Evolutionary conservation across 176 grass and related monocot genomes (phyloP).

Genomic region (Eragrostis nindensis): DNA sequence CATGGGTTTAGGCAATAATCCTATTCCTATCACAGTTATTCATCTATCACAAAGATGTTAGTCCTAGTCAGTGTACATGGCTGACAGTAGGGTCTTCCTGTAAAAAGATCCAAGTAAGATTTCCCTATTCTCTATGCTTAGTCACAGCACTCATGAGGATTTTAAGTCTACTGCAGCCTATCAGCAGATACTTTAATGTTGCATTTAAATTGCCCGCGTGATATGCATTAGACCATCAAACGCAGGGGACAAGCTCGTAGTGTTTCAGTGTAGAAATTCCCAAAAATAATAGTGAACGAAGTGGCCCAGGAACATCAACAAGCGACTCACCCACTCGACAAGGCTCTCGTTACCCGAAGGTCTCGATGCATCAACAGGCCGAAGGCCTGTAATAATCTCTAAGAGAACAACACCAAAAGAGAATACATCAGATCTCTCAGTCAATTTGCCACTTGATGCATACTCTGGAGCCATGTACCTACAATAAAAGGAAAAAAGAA

Average conservation of each 20-base stretch:
- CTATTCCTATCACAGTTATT: neutral
- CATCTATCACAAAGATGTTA: neutral
- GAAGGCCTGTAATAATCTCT: conserved; percentile 88
- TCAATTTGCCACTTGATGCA: conserved; percentile 90
- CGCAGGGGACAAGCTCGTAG: neutral
- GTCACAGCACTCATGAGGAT: neutral
- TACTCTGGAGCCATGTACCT: conserved; percentile 96
- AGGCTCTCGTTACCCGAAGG: conserved; percentile 80
- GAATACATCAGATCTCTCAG: conserved; percentile 87
- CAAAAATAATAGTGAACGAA: conserved; percentile 18
- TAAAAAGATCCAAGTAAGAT: neutral
- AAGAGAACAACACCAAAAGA: conserved; percentile 94
- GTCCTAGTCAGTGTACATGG: neutral
- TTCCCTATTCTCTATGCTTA: neutral
- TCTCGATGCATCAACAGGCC: conserved; percentile 72
- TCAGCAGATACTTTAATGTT: neutral
- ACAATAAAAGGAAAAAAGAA: neutral
- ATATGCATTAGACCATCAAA: neutral
- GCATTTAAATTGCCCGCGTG: neutral
- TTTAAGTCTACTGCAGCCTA: conserved; percentile 7
- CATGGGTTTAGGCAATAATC: neutral
- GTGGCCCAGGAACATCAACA: conserved; percentile 1
- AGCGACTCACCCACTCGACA: conserved; percentile 81
- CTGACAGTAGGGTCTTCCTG: neutral
- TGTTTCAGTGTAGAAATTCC: neutral